phyloP scores from a whole-genome alignment of 305 asterid genomes.

The Solanum hybrid region DNA sequence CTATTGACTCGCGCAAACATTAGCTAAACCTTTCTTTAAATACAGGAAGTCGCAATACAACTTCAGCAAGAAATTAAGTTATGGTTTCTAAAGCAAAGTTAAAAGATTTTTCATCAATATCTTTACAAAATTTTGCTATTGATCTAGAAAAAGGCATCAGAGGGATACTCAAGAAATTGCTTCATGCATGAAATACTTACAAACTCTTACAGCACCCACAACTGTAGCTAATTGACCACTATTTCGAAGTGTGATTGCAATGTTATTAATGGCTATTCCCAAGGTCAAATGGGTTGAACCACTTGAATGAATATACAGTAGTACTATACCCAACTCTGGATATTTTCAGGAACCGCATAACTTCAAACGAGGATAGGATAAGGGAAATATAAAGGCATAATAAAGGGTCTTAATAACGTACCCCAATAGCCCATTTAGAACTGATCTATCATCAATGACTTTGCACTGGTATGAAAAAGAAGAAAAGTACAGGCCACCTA shows the following conservation, averaged over 20 bases:
- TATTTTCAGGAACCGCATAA: background rate
- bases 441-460: background rate
- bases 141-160: background rate
- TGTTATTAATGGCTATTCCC: background rate
- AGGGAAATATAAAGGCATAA: background rate
- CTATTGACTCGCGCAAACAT: background rate
- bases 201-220: background rate
- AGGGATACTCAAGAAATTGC: background rate
- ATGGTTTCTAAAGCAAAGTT: background rate
- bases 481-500: background rate
- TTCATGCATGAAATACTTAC: background rate
- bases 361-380: background rate
- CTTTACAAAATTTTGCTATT: background rate
- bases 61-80: background rate
- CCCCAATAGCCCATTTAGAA: background rate
- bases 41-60: background rate
- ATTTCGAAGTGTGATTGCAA: background rate
- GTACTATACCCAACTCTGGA: background rate
- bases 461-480: background rate
- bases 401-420: background rate
- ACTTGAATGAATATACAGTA: background rate
- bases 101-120: background rate
- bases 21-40: background rate
- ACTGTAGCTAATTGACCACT: background rate
- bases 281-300: background rate